Evolutionary conservation across 139 green algal genomes (phyloP).

Genomic region (Raphidocelis subcapitata): DNA sequence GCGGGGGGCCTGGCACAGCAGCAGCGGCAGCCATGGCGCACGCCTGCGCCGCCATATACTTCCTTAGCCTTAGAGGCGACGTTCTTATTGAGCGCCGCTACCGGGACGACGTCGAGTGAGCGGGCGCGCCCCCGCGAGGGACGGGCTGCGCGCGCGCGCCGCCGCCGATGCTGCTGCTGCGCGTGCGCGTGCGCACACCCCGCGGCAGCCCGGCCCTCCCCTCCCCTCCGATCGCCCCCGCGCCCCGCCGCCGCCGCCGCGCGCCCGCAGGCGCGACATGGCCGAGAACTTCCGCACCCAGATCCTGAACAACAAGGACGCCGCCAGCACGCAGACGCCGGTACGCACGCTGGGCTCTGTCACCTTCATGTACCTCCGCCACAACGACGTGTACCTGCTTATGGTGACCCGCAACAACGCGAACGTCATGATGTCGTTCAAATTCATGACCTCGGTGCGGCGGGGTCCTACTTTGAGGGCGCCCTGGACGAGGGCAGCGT

Average conservation of each 20-base stretch:
- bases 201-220: neutral
- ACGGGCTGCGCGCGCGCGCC: too few relatives aligned
- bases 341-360: conserved; percentile 77
- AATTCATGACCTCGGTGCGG: conserved; percentile 86
- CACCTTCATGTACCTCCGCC: conserved; percentile 87
- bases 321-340: conserved; percentile 49
- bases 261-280: conserved; percentile 67
- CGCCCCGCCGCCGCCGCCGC: neutral
- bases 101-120: conserved; percentile 91
- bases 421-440: conserved; percentile 91
- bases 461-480: conserved; percentile 84
- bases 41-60: conserved; percentile 79
- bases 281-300: conserved; percentile 85
- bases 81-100: conserved; percentile 91
- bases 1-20: too few relatives aligned
- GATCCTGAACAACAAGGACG: conserved; percentile 80
- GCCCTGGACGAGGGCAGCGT: conserved; percentile 81
- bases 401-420: conserved; percentile 86
- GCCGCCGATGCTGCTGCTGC: too few relatives aligned
- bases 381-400: conserved; percentile 92
- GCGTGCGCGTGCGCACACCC: neutral
- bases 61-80: conserved; percentile 92
- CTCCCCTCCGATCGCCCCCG: neutral
- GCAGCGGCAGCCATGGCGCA: conserved; percentile 29
- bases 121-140: too few relatives aligned